phyloP scores from a whole-genome alignment of 768 basidiomycete genomes.

The Psilocybe tampanensis region DNA sequence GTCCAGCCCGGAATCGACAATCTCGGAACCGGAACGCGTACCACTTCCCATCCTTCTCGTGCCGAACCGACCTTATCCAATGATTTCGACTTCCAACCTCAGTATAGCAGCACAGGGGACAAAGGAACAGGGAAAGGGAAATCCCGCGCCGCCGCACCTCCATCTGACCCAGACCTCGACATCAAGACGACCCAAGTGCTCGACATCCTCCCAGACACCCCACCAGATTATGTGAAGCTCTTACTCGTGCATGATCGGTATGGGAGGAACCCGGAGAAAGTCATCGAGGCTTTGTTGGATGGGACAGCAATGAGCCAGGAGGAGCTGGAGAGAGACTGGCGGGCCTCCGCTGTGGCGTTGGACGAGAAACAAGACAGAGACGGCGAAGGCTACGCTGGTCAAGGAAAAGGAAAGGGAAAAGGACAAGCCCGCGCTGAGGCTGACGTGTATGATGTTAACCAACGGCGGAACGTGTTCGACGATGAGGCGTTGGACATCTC shows the following conservation, averaged over 20 bases:
- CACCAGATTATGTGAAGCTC: conserved; percentile 56
- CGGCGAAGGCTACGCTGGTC: too few species aligned
- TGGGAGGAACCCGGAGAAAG: conserved; percentile 56
- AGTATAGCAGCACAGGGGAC: neutral
- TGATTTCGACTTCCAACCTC: neutral
- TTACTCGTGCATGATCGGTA: conserved; percentile 56
- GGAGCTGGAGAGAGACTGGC: conserved; percentile 20
- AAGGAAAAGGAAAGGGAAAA: neutral
- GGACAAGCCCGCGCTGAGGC: neutral
- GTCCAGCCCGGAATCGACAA: conserved; percentile 41
- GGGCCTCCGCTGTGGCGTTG: neutral
- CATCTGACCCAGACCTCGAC: conserved; percentile 48
- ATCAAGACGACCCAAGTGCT: conserved; percentile 67
- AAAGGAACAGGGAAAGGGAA: conserved; percentile 37
- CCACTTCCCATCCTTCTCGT: neutral
- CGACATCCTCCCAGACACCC: conserved; percentile 72
- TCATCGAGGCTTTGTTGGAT: conserved; percentile 76
- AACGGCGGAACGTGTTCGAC: conserved; percentile 77
- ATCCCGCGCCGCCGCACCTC: conserved; percentile 24
- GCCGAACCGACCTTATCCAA: neutral
- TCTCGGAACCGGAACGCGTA: conserved; percentile 34
- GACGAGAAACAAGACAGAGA: too few species aligned
- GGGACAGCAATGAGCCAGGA: conserved; percentile 57
- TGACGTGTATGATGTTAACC: conserved; percentile 29
- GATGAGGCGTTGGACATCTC: conserved; percentile 68